These are phyloP conservation scores for Sordariomycetes sp. DNA, from an alignment of 2,329 filamentous ascomycete genomes.

Conservation along the genomic window DNA sequence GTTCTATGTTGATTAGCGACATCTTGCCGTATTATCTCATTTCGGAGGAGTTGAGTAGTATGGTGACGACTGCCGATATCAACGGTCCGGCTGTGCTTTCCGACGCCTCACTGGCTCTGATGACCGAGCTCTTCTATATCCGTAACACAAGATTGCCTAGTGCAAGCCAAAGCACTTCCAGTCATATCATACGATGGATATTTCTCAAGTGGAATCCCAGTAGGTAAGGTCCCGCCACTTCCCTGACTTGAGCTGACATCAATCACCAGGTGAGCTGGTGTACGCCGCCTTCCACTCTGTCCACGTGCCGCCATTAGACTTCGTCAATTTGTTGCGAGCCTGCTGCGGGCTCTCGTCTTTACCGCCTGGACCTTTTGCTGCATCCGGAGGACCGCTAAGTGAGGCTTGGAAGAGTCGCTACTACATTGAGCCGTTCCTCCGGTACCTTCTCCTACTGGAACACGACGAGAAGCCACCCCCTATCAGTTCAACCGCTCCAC, in stretches of 20 bases:
- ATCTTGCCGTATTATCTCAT: slow-evolving; percentile 61
- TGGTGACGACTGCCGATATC: slow-evolving; percentile 69
- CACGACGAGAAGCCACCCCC: slow-evolving; percentile 6
- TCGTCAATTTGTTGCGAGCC: slow-evolving; percentile 59
- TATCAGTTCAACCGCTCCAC: not conserved
- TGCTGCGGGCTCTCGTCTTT: slow-evolving; percentile 49
- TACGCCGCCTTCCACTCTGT: slow-evolving; percentile 57
- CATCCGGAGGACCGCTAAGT: slow-evolving; percentile 32
- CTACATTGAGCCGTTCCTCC: slow-evolving; percentile 33
- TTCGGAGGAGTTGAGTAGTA: slow-evolving; percentile 59
- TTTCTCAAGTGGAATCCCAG: slow-evolving; percentile 75
- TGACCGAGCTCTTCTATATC: slow-evolving; percentile 58
- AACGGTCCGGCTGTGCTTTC: slow-evolving; percentile 70
- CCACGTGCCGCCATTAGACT: slow-evolving; percentile 55
- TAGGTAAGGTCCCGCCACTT: slow-evolving; percentile 27
- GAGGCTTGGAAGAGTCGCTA: slow-evolving; percentile 37
- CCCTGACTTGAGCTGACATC: slow-evolving; percentile 3
- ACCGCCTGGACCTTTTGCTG: slow-evolving; percentile 1
- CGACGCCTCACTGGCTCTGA: slow-evolving; percentile 70
- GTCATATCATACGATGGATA: slow-evolving; percentile 72
- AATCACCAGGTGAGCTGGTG: slow-evolving; percentile 49
- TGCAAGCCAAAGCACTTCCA: slow-evolving; percentile 56
- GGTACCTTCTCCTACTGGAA: slow-evolving; percentile 47
- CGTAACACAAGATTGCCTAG: slow-evolving; percentile 60
- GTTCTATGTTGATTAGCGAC: slow-evolving; percentile 54